A percentile compares a stretch with the other conserved stretches of the same genome.
These are phyloP conservation scores for Tolypocladium endophyticum DNA, from an alignment of 2,329 filamentous ascomycete species.

Conservation along the genomic window DNA sequence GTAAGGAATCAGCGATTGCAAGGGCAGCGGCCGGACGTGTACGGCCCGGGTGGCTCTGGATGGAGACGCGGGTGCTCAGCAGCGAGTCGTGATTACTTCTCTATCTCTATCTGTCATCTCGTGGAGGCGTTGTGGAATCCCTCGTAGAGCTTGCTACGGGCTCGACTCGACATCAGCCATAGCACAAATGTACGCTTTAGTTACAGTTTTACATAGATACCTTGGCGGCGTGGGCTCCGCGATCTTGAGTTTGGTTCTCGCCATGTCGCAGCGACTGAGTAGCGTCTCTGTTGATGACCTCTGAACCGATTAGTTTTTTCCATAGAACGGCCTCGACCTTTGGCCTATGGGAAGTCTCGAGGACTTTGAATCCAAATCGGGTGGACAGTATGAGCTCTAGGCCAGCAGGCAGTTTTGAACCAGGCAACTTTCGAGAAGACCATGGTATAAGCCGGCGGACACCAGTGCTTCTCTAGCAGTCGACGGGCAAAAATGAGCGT, in stretches of 20 bases:
- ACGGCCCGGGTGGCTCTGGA: background rate
- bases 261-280: background rate
- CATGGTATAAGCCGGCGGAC: too few relatives aligned
- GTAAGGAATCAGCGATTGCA: background rate
- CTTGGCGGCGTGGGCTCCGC: background rate
- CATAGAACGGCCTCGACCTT: background rate
- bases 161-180: background rate
- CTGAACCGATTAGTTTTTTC: background rate
- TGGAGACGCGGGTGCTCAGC: background rate
- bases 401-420: conserved; percentile 5
- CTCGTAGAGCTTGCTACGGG: background rate
- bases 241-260: background rate
- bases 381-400: background rate
- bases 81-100: background rate
- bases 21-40: background rate
- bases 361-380: too few relatives aligned
- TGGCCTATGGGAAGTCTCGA: too few relatives aligned
- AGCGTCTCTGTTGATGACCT: background rate
- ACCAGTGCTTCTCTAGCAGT: too few relatives aligned
- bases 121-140: background rate
- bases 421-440: conserved; percentile 1
- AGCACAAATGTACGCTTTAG: background rate
- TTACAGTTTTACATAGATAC: background rate
- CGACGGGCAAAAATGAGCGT: too few relatives aligned
- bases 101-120: background rate